Evolutionary conservation across 441 rosid genomes (phyloP).

Genomic region (Populus hybrid): DNA sequence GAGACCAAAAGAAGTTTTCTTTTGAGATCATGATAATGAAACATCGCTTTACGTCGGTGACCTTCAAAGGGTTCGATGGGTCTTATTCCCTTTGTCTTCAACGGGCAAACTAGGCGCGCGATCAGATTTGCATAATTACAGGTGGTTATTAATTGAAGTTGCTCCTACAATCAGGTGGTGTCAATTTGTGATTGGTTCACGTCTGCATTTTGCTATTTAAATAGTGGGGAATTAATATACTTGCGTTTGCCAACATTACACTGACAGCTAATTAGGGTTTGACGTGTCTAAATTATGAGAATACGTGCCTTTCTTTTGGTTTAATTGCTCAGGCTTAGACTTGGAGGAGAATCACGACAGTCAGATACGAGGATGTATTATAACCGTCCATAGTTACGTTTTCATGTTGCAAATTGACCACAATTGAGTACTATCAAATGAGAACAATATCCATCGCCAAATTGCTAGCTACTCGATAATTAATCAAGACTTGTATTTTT

Average conservation of each 20-base stretch:
- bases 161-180: background rate
- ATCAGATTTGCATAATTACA: background rate
- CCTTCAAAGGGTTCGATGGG: constrained; percentile 5
- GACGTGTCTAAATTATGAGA: background rate
- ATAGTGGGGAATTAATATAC: background rate
- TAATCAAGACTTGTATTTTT: background rate
- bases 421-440: background rate
- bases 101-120: background rate
- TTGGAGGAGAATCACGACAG: no score
- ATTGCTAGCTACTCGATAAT: background rate
- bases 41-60: constrained; percentile 12
- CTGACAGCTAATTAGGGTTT: background rate
- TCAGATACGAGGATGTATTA: background rate
- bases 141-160: background rate
- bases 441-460: background rate
- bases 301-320: background rate
- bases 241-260: background rate
- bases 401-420: background rate
- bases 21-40: background rate
- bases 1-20: background rate
- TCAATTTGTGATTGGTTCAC: background rate
- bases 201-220: background rate
- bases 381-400: constrained; percentile 12
- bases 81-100: background rate
- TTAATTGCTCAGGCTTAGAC: background rate